A percentile compares a stretch with the other conserved stretches of the same genome.
These are phyloP conservation scores for Quercus berberidifolia DNA, from an alignment of 306 rosid genomes.

Conservation along the genomic window DNA sequence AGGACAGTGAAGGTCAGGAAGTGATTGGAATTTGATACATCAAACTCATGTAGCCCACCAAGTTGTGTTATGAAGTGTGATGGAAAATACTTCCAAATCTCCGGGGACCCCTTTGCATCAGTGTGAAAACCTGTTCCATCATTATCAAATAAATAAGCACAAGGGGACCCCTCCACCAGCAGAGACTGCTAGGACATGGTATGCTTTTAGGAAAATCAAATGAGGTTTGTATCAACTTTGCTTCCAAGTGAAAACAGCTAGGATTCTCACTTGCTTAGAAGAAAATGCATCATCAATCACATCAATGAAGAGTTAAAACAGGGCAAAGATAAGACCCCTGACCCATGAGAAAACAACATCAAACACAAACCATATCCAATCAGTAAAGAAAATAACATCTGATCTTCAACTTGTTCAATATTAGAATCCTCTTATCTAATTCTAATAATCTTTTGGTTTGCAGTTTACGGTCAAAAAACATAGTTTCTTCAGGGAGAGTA, in stretches of 20 bases:
- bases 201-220: neutral
- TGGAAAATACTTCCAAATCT: too few relatives aligned
- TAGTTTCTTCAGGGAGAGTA: too few relatives aligned
- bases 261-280: slow-evolving; percentile 17
- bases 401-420: neutral
- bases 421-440: neutral
- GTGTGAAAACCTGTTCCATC: too few relatives aligned
- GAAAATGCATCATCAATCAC: slow-evolving; percentile 17
- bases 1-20: too few relatives aligned
- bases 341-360: neutral
- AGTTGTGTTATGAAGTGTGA: too few relatives aligned
- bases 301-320: neutral
- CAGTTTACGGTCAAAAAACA: too few relatives aligned
- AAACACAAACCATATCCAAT: neutral
- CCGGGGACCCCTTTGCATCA: too few relatives aligned
- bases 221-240: neutral
- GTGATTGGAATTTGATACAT: too few relatives aligned
- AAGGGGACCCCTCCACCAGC: neutral
- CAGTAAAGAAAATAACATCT: slow-evolving; percentile 5
- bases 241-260: slow-evolving; percentile 12
- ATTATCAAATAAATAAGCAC: neutral
- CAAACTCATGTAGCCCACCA: too few relatives aligned
- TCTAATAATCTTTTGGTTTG: neutral
- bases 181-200: neutral
- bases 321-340: neutral